Base-by-base conservation (phyloP, 352 stramenopile genomes). In the Phytophthora multivora region DNA sequence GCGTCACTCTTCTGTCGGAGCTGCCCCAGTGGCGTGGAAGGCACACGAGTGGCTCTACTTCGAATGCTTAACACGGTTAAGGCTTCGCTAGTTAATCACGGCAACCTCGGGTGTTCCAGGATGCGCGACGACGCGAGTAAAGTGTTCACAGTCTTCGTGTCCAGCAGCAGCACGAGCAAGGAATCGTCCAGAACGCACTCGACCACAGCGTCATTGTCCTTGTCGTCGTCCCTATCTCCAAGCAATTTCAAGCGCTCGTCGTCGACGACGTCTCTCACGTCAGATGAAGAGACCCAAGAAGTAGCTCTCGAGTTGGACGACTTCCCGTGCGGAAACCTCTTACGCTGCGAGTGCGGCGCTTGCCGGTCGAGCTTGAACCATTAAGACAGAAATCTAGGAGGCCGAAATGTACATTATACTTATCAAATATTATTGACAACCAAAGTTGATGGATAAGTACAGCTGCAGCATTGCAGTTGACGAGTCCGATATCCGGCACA, bases 61-160 rank as follows among this genome's bases (percentile, higher is more conserved):
- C 52, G 63, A 7, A 71, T 75, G 63, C 57, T 75, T 25, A 75
- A 66, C 30, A 77, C 69, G 12, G 54, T 78, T 1, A 72, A 78
- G 41, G 42, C 65, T 15, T 74, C 62, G 10, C 56, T 78, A 15
- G 59, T 77, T 35, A 77, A 77, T 51, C 69, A 64, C 41, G 64
- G 69, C 31, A 77, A 77, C 46, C 64, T 74, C 50, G 50, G 60
- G 11, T 78, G 69, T 35, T 51, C 56, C 10, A 39, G 62, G 41
- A 72, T 78, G 46, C 50, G 52, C 8, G 57, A 73, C 49, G 56
- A 74, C 15, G 66, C 73, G 12, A 70, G 60, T 56, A 64, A 66
- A 38, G 49, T 64, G 10, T 78, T 78, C 36, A 35, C 59, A 12
- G 31, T 53, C 10, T 75, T 75, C 33, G 66, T 78, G 16, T 41